Evolutionary conservation across 192 early-diverging fungal species (phyloP), one percentile per base, ranked within the genome.

Genomic region (Pilobolus umbonatus): DNA sequence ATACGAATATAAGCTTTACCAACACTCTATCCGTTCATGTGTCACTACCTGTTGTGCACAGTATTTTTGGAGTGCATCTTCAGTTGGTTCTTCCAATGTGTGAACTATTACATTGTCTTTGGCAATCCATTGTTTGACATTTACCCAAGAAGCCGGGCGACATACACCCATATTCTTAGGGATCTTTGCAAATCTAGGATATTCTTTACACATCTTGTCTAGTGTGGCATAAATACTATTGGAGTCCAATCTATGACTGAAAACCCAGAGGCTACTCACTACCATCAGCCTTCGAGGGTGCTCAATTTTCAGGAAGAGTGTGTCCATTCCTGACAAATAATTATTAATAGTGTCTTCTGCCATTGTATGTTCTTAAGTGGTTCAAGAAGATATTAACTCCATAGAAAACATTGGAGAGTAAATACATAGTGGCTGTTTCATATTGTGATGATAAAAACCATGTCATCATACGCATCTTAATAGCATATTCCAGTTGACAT

Each of bases 261-360:
- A 71, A 12, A 32, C 53, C 69, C 69, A 71, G 29, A 66, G 29
- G 3, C 39, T 50, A 5, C 39, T 47, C 14, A 71, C 54, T 6
- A 58, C 57, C 69, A 71, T 71, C n/a, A 65, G 46, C 15, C 59
- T 31, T 25, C 39, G n/a, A 2, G 69, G 60, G 2, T 46, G 32
- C 31, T 71, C 69, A 2, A 55, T 15, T 31, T 71, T 53, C 5
- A 64, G 34, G 14, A 45, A 71, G 3, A 71, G 7, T n/a, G 65
- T 66, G 38, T 71, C 69, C 15, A 71, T 50, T 24, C 69, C 69
- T 17, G 25, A 10, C 12, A 63, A 15, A 8, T 34, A n/a, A n/a
- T n/a, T n/a, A n/a, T n/a, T n/a, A n/a, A n/a, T n/a, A n/a, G n/a
- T n/a, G n/a, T n/a, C n/a, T n/a, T n/a, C n/a, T n/a, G n/a, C n/a